These are phyloP conservation scores for Chlorociboria aeruginascens DNA, from an alignment of 495 filamentous ascomycete species.

Conservation along the genomic window DNA sequence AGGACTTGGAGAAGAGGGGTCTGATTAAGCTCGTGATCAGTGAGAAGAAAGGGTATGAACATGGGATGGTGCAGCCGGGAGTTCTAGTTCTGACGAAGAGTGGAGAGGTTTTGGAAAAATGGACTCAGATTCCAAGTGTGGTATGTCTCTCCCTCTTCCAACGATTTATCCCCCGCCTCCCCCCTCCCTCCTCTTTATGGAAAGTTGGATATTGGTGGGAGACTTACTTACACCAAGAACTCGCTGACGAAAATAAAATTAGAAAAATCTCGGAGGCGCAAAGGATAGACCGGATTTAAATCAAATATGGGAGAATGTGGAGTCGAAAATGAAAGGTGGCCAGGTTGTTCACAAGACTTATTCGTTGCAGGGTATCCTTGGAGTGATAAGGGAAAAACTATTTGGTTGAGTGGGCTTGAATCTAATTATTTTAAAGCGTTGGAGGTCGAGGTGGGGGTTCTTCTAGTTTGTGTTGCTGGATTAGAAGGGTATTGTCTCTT, in stretches of 20 bases:
- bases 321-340: slow-evolving; percentile 11
- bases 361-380: no score
- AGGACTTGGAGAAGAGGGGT: slow-evolving; percentile 1
- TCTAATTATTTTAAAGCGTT: no score
- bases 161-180: no score
- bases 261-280: slow-evolving; percentile 13
- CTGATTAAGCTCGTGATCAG: slow-evolving; percentile 14
- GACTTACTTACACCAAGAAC: no score
- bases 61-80: slow-evolving; percentile 18
- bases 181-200: no score
- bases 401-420: no score
- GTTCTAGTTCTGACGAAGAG: slow-evolving; percentile 8
- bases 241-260: neutral
- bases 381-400: no score
- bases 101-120: slow-evolving; percentile 10
- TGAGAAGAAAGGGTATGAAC: slow-evolving; percentile 16
- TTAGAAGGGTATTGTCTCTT: no score
- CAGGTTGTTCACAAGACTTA: slow-evolving; percentile 8
- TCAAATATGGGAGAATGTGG: slow-evolving; percentile 17
- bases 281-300: slow-evolving; percentile 14
- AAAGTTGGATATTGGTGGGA: no score
- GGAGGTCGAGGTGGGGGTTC: no score
- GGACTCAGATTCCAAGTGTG: slow-evolving; percentile 15
- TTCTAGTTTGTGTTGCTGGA: no score
- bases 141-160: slow-evolving; percentile 1